A percentile compares a stretch with the other conserved stretches of the same genome.
Conservation (phyloP, 371 early-diverging fungal species). For the Apophysomyces trapeziformis region DNA sequence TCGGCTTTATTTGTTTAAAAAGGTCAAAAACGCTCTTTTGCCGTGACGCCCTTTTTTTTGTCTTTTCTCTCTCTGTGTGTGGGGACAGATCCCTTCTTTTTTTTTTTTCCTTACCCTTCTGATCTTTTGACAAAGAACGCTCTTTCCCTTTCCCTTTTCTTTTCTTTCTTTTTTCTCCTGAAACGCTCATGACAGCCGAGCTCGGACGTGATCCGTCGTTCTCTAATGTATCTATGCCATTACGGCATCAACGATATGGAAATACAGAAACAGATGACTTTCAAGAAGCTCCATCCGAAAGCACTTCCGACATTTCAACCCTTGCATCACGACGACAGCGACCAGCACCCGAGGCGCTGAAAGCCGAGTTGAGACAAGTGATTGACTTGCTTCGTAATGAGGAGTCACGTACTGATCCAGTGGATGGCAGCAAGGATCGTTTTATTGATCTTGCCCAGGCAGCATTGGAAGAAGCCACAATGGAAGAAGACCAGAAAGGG, state of each 20-base stretch:
- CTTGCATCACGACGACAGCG: not conserved
- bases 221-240: not conserved
- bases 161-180: not conserved
- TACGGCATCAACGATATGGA: not conserved
- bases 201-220: not conserved
- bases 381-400: slow-evolving; percentile 6
- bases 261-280: not conserved
- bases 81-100: not conserved
- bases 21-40: not conserved
- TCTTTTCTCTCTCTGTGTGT: not conserved
- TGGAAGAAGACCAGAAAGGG: slow-evolving; percentile 50
- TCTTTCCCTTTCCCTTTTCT: not conserved
- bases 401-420: slow-evolving; percentile 13
- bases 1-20: not conserved
- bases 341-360: not conserved
- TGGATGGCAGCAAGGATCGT: slow-evolving; percentile 39
- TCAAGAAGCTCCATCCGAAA: slow-evolving; percentile 8
- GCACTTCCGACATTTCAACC: not conserved
- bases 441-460: slow-evolving; percentile 55
- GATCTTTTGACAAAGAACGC: not conserved
- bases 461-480: slow-evolving; percentile 48
- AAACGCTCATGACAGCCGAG: not conserved
- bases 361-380: not conserved
- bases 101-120: not conserved
- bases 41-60: not conserved